Evolutionary conservation across 2,329 filamentous ascomycete genomes (phyloP), one percentile per base, ranked within the genome.

Genomic region (Penicillium sp.): DNA sequence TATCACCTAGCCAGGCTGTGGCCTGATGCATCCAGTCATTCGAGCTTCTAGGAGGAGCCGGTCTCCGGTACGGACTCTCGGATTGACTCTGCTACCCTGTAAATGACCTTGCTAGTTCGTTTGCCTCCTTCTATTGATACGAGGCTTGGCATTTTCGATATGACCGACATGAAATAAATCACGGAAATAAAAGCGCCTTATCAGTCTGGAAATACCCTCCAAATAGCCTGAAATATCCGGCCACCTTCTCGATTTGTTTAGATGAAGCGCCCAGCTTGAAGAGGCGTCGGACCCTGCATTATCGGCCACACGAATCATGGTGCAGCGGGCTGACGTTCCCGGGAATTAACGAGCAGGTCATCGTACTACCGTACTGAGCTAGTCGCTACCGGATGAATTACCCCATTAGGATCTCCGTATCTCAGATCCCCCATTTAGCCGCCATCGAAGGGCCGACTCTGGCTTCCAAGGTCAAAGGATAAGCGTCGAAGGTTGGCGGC

Each of bases 211-310:
- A 30, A 51, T 51, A 51, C 16, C 11, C 28, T 35, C 19, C 19
- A 35, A 35, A 33, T 53, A n/a, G 22, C 51, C 51, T 37, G 35
- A 13, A 19, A 53, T 53, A 53, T 13, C 51, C 51, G 51, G 11
- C n/a, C 35, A 53, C 51, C 51, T 53, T 19, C 51, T 53, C 0
- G 7, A 53, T 53, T 53, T 40, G 51, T 53, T n/a, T 40, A 53
- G 51, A 53, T 53, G n/a, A 10, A 19, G 45, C 45, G 45, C 26
- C 26, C 26, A 30, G n/a, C 14, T 2, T n/a, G 28, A 6, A 10
- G 51, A 37, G 22, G 13, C n/a, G 10, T n/a, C 10, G 33, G 49
- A 53, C 51, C 51, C 51, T 53, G 51, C 51, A 40, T 40, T n/a
- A 14, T 19, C n/a, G 10, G 14, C 35, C 25, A 35, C 22, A 51